Conservation (phyloP, 441 rosid genomes). For the Kokia cookei region DNA sequence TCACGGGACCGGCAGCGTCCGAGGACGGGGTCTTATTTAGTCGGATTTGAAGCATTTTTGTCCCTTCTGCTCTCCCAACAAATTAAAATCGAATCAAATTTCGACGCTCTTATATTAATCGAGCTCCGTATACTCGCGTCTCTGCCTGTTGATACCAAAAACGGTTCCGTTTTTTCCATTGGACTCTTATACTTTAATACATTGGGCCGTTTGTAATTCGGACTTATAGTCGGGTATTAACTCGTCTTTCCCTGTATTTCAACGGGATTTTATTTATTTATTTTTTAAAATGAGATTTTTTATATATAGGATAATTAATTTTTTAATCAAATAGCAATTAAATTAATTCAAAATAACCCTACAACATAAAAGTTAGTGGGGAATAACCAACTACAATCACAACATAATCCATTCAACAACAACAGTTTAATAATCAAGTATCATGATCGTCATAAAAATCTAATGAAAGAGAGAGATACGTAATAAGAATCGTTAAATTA, state of each 20-base stretch:
- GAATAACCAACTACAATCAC: no score
- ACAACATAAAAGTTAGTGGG: no score
- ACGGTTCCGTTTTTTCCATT: background rate
- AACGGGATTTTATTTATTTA: background rate
- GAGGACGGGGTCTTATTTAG: conserved; percentile 55
- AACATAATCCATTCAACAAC: no score
- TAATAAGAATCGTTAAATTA: no score
- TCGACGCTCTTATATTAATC: background rate
- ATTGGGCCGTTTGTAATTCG: background rate
- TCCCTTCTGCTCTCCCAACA: background rate
- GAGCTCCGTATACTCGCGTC: background rate
- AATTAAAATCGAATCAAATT: background rate
- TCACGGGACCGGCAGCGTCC: conserved; percentile 42
- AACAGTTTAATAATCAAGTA: no score
- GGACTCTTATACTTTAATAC: background rate
- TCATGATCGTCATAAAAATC: no score
- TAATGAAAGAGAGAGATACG: no score
- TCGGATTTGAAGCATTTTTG: conserved; percentile 73
- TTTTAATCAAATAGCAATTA: no score
- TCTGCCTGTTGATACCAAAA: background rate
- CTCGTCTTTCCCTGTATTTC: no score
- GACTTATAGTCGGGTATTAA: background rate
- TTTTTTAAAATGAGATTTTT: no score
- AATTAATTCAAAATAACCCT: no score
- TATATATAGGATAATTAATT: no score